Percentiles rank a stretch among this genome's conserved stretches.
These are phyloP conservation scores for Coix lacrymajobi DNA, from an alignment of 176 grass and related monocot genomes.

Conservation along the genomic window DNA sequence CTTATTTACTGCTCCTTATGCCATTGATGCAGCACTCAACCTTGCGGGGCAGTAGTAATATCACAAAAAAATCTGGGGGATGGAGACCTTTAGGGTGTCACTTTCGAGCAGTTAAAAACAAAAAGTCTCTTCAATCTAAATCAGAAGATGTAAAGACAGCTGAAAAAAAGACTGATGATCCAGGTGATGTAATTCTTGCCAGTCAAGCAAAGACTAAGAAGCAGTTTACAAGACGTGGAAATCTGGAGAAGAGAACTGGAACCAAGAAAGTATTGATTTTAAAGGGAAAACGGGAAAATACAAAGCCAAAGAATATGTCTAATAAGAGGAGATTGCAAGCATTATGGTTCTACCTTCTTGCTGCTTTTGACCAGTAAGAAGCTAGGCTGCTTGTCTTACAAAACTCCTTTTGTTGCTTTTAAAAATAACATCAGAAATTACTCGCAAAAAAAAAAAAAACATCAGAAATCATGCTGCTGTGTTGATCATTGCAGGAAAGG, in stretches of 20 bases:
- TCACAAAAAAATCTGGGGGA: slow-evolving; percentile 47
- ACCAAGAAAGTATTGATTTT: slow-evolving; percentile 9
- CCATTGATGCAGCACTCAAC: slow-evolving; percentile 28
- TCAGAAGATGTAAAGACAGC: slow-evolving; percentile 21
- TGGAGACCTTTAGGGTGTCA: slow-evolving; percentile 67
- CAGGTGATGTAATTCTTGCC: slow-evolving; percentile 27
- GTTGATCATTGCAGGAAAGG: slow-evolving; percentile 53
- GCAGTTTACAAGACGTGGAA: not conserved
- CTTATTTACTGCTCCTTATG: slow-evolving; percentile 11
- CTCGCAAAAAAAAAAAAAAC: no score
- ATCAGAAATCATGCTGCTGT: slow-evolving; percentile 18
- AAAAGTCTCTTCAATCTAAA: slow-evolving; percentile 33
- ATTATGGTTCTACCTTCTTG: slow-evolving; percentile 69
- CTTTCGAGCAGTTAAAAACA: slow-evolving; percentile 46
- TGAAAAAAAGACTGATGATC: slow-evolving; percentile 23
- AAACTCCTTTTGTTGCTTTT: not conserved
- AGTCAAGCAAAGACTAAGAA: slow-evolving; percentile 35
- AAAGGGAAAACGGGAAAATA: slow-evolving; percentile 32
- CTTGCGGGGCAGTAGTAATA: slow-evolving; percentile 27
- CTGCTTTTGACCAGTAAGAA: slow-evolving; percentile 65
- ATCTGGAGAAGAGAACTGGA: slow-evolving; percentile 37
- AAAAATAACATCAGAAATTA: slow-evolving; percentile 12
- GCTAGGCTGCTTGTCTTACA: slow-evolving; percentile 15
- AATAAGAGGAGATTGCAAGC: slow-evolving; percentile 47
- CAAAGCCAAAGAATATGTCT: slow-evolving; percentile 19